Conservation (phyloP, 805 yeast species). For the Lipomyces sp. region DNA sequence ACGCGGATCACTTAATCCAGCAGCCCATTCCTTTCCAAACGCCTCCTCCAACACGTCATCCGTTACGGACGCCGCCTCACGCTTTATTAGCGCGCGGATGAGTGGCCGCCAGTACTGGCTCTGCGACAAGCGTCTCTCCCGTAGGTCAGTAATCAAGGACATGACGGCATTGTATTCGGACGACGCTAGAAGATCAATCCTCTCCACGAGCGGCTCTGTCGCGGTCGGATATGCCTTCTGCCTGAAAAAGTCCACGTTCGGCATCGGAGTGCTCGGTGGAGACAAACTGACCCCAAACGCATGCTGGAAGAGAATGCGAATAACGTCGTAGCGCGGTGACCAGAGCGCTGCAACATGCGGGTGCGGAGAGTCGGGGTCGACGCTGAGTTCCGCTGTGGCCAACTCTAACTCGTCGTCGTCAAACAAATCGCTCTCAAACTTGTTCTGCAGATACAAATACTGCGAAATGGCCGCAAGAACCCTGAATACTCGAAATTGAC, state of each 20-base stretch:
- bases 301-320: slow-evolving; percentile 10
- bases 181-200: neutral
- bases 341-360: slow-evolving; percentile 9
- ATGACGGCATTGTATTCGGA: slow-evolving; percentile 3
- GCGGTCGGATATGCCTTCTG: slow-evolving; percentile 1
- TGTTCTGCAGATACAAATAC: neutral
- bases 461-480: slow-evolving; percentile 1
- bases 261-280: neutral
- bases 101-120: slow-evolving; percentile 2
- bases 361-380: neutral
- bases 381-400: neutral
- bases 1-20: neutral
- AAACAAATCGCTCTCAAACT: too few relatives aligned
- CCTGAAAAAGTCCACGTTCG: slow-evolving; percentile 3
- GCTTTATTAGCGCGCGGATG: slow-evolving; percentile 1
- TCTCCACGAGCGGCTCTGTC: too few relatives aligned
- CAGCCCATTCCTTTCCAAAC: slow-evolving; percentile 7
- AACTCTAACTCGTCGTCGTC: neutral
- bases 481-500: slow-evolving; percentile 9
- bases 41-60: slow-evolving; percentile 1
- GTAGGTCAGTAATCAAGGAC: neutral
- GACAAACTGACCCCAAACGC: neutral
- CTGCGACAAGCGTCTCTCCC: neutral
- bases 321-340: slow-evolving; percentile 19
- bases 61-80: slow-evolving; percentile 7